A percentile compares a stretch with the other conserved stretches of the same genome.
Conservation (phyloP, 83 land plant species). For the Isoetes engelmannii region DNA sequence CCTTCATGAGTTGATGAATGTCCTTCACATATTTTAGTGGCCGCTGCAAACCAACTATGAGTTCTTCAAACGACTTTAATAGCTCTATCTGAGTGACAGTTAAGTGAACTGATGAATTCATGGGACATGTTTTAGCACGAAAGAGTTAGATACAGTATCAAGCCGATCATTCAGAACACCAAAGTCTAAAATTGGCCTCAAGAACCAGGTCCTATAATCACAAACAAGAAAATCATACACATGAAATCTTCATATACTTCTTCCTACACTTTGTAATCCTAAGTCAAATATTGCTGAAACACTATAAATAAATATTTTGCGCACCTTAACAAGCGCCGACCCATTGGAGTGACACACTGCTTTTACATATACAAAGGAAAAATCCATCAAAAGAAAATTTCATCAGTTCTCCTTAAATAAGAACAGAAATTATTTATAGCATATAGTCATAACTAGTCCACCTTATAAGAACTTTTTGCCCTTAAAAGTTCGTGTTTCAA, state of each 20-base stretch:
- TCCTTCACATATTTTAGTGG: conserved; percentile 77
- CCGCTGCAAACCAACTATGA: conserved; percentile 53
- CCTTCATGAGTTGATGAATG: conserved; percentile 66
- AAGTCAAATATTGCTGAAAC: not conserved
- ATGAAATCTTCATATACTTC: not conserved
- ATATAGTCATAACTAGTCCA: too few relatives aligned
- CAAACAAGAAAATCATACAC: not conserved
- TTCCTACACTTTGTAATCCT: not conserved
- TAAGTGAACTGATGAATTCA: not conserved
- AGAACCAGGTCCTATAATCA: conserved; percentile 69
- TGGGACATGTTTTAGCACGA: not conserved
- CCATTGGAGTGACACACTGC: conserved; percentile 95
- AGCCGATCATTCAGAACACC: conserved; percentile 67
- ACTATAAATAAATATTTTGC: not conserved
- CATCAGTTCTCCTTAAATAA: too few relatives aligned
- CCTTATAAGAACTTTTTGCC: too few relatives aligned
- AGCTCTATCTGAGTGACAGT: conserved; percentile 41
- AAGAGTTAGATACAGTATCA: conserved; percentile 74
- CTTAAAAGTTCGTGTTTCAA: too few relatives aligned
- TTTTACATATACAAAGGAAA: too few relatives aligned
- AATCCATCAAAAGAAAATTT: too few relatives aligned
- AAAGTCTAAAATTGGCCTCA: conserved; percentile 83
- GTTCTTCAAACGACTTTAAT: conserved; percentile 60
- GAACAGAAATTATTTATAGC: too few relatives aligned
- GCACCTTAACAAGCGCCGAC: conserved; percentile 83